Evolutionary conservation across 208 protist species (phyloP).

Genomic region (Crithidia thermophila): DNA sequence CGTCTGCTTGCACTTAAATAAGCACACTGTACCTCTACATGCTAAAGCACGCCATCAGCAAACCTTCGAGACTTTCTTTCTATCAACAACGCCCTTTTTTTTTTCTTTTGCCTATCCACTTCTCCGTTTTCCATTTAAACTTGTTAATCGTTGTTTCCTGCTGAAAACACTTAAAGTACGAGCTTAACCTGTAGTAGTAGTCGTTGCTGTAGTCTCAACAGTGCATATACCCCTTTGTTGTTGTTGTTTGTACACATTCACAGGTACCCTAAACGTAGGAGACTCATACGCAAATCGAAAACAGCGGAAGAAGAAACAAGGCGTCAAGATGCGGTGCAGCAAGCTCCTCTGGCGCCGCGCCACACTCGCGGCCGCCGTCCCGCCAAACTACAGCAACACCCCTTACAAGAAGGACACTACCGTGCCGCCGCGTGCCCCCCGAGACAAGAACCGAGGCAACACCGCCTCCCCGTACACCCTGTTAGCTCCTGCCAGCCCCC

Average conservation of each 20-base stretch:
- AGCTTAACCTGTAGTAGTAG: not conserved
- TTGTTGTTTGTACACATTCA: too few species aligned
- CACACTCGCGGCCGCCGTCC: conserved; percentile 26
- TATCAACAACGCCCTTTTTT: not conserved
- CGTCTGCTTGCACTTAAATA: too few species aligned
- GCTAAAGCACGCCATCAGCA: too few species aligned
- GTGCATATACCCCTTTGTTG: too few species aligned
- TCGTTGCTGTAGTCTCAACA: too few species aligned
- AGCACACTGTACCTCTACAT: too few species aligned
- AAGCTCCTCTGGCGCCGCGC: conserved; percentile 3
- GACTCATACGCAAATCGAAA: not conserved
- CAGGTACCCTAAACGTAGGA: too few species aligned
- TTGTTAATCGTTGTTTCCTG: too few species aligned
- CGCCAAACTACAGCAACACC: conserved; percentile 47
- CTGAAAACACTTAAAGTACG: too few species aligned
- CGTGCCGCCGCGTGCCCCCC: not conserved
- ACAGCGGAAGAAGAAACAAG: too few species aligned
- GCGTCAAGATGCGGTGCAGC: conserved; percentile 19
- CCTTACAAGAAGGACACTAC: conserved; percentile 33
- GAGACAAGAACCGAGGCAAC: not conserved
- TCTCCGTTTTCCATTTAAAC: too few species aligned
- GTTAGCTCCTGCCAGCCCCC: not conserved
- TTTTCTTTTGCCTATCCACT: conserved; percentile 2
- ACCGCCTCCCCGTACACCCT: not conserved
- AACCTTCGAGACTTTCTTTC: too few species aligned